A percentile compares a stretch with the other conserved stretches of the same genome.
These are phyloP conservation scores for Ceratobasidium sp. DNA, from an alignment of 1,284 basidiomycete genomes.

Conservation along the genomic window DNA sequence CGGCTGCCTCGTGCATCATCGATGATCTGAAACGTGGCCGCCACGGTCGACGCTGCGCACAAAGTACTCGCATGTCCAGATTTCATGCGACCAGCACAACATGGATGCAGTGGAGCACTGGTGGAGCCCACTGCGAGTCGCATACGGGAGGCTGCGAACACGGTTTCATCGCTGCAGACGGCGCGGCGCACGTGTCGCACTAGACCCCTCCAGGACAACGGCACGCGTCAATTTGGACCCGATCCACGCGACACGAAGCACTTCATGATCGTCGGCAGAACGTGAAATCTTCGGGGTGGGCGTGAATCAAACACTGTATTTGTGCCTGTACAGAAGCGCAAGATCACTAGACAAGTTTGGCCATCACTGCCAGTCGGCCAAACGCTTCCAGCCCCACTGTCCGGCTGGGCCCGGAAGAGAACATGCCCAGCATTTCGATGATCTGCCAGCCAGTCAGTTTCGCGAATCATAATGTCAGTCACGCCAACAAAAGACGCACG, in stretches of 20 bases:
- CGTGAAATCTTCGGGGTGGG: not conserved
- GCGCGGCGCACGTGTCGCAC: conserved; percentile 15
- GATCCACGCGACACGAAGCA: conserved; percentile 10
- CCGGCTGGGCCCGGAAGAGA: conserved; percentile 25
- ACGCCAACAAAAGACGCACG: conserved; percentile 26
- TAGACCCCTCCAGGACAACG: not conserved
- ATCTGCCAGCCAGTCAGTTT: conserved; percentile 15
- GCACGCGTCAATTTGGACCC: not conserved
- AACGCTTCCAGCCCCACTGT: conserved; percentile 31
- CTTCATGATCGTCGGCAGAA: conserved; percentile 6
- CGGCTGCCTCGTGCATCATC: conserved; percentile 5
- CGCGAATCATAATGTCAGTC: not conserved
- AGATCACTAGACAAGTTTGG: conserved; percentile 25
- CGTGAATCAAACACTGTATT: not conserved
- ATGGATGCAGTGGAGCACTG: too few species aligned
- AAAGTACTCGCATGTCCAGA: too few species aligned
- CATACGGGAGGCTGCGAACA: not conserved
- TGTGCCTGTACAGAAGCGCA: conserved; percentile 10
- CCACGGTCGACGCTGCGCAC: too few species aligned
- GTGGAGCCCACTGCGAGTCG: not conserved
- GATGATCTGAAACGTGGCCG: too few species aligned
- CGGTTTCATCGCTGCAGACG: not conserved
- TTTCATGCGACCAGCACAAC: too few species aligned
- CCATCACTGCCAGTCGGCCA: conserved; percentile 40
- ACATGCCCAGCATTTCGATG: conserved; percentile 40